Conservation (phyloP, 495 filamentous ascomycete genomes). For the Aspergillus nanangensis region DNA sequence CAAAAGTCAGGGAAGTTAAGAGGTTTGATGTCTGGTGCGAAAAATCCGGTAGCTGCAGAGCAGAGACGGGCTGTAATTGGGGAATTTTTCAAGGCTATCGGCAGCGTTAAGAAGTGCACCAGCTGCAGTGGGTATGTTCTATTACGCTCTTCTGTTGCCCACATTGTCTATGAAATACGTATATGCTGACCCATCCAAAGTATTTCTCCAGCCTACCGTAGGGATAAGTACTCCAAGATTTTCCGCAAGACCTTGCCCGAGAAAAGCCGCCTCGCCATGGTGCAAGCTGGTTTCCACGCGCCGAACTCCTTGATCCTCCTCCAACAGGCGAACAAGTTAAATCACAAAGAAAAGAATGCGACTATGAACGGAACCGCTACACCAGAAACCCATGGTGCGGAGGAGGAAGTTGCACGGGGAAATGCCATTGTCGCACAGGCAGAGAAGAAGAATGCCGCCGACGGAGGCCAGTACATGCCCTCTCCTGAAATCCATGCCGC, state of each 20-base stretch:
- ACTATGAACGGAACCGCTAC: constrained; percentile 19
- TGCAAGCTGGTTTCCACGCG: constrained; percentile 61
- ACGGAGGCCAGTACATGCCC: constrained; percentile 62
- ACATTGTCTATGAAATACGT: constrained; percentile 4
- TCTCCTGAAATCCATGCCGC: constrained; percentile 71
- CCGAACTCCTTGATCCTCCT: constrained; percentile 55
- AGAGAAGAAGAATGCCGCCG: constrained; percentile 25
- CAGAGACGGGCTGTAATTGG: constrained; percentile 71
- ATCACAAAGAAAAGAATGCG: constrained; percentile 28
- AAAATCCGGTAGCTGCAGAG: constrained; percentile 77
- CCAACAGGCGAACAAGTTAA: constrained; percentile 33
- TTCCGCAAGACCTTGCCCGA: constrained; percentile 73
- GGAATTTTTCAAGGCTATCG: constrained; percentile 70
- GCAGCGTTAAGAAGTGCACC: constrained; percentile 58
- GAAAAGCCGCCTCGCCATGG: constrained; percentile 71
- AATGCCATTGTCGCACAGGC: constrained; percentile 43
- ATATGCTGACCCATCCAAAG: constrained; percentile 32
- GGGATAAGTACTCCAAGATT: constrained; percentile 85
- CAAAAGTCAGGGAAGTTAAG: constrained; percentile 39
- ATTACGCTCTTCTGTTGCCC: constrained; percentile 1
- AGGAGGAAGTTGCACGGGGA: constrained; percentile 65
- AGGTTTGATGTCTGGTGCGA: constrained; percentile 53
- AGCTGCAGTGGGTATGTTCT: constrained; percentile 63
- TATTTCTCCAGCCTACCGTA: constrained; percentile 73
- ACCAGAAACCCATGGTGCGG: constrained; percentile 45